phyloP scores from a whole-genome alignment of 768 basidiomycete genomes.

The Termitomyces sp. region DNA sequence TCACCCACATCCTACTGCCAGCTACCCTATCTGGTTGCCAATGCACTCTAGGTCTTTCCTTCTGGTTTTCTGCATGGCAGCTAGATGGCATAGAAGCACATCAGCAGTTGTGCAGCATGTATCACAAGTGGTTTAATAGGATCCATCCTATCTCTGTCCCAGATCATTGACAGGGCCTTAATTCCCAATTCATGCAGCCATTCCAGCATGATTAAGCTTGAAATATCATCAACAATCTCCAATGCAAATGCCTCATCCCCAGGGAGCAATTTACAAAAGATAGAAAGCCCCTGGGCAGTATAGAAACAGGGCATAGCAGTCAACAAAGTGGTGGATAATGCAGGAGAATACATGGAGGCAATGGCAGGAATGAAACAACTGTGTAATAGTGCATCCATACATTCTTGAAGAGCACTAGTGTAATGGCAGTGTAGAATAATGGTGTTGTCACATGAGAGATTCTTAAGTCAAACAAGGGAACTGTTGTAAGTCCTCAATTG shows the following conservation, averaged over 20 bases:
- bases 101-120: slow-evolving; percentile 38
- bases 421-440: too few species aligned
- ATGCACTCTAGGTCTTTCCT: too few species aligned
- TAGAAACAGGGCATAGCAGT: slow-evolving; percentile 58
- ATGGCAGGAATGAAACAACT: slow-evolving; percentile 59
- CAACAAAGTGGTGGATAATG: slow-evolving; percentile 45
- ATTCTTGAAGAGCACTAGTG: slow-evolving; percentile 36
- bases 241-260: slow-evolving; percentile 68
- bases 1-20: too few species aligned
- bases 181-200: slow-evolving; percentile 34
- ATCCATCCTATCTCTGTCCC: slow-evolving; percentile 44
- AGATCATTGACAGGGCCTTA: slow-evolving; percentile 32
- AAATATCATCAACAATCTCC: slow-evolving; percentile 33
- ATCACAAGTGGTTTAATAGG: slow-evolving; percentile 57
- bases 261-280: slow-evolving; percentile 50
- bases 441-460: too few species aligned
- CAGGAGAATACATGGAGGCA: slow-evolving; percentile 31
- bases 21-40: too few species aligned
- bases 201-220: slow-evolving; percentile 28
- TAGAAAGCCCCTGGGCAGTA: slow-evolving; percentile 55
- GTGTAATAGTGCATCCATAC: slow-evolving; percentile 63
- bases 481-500: too few species aligned
- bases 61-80: too few species aligned
- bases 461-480: too few species aligned
- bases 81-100: too few species aligned